Evolutionary conservation across 176 grass and related monocot genomes (phyloP).

Genomic region (Musa acuminata): DNA sequence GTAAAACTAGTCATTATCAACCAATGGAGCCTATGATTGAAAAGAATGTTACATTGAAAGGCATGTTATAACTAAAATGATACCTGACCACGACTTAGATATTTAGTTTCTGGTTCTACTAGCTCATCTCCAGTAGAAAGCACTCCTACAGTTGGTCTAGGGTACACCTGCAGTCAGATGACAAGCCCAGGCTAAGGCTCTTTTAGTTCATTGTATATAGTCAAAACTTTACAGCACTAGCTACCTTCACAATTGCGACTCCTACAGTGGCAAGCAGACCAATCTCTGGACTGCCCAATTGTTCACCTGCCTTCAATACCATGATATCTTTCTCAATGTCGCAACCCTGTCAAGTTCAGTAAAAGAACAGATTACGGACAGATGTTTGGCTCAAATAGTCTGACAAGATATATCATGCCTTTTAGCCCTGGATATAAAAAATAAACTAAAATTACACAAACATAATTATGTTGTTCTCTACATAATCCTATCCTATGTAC

Average conservation of each 20-base stretch:
- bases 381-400: not conserved
- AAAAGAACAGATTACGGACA: not conserved
- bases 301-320: slow-evolving; percentile 56
- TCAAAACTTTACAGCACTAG: not conserved
- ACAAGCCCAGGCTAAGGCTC: not conserved
- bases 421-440: not conserved
- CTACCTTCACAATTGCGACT: slow-evolving; percentile 65
- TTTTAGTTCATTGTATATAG: not conserved
- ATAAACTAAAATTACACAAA: no score
- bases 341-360: slow-evolving; percentile 44
- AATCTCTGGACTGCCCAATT: slow-evolving; percentile 76
- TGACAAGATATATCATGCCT: not conserved
- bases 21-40: not conserved
- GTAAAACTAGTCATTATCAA: not conserved
- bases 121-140: slow-evolving; percentile 93
- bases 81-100: slow-evolving; percentile 77
- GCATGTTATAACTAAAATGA: not conserved
- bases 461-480: no score
- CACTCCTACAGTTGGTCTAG: slow-evolving; percentile 50
- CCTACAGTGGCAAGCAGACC: slow-evolving; percentile 76
- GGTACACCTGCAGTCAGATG: slow-evolving; percentile 47
- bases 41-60: not conserved
- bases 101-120: slow-evolving; percentile 54
- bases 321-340: slow-evolving; percentile 73
- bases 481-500: no score